Conservation (phyloP, 306 rosid genomes). For the Sicyos edulis region DNA sequence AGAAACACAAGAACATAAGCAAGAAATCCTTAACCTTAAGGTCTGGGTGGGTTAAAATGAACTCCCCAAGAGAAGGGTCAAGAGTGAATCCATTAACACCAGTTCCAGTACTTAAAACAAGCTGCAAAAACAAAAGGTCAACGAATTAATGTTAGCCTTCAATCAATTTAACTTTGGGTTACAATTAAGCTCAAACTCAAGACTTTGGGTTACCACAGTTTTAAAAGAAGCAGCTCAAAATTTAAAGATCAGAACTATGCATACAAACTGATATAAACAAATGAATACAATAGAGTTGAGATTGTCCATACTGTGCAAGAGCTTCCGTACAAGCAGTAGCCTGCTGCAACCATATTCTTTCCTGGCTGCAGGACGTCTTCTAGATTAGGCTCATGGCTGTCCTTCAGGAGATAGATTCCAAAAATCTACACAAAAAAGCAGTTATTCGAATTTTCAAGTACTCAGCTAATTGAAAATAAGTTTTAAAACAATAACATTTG, state of each 20-base stretch:
- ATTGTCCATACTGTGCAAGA: slow-evolving; percentile 74
- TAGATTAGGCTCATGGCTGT: slow-evolving; percentile 50
- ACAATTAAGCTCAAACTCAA: too few relatives aligned
- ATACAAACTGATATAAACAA: slow-evolving; percentile 19
- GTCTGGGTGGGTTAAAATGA: slow-evolving; percentile 89
- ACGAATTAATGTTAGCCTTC: not conserved
- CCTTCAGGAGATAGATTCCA: slow-evolving; percentile 72
- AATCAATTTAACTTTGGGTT: not conserved
- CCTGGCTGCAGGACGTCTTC: slow-evolving; percentile 90
- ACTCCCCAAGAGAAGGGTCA: slow-evolving; percentile 96
- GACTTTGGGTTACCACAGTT: not conserved
- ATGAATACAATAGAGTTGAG: slow-evolving; percentile 17
- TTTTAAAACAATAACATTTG: not conserved
- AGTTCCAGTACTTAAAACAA: slow-evolving; percentile 68
- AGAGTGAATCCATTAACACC: slow-evolving; percentile 94
- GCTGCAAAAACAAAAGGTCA: slow-evolving; percentile 30
- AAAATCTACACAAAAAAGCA: slow-evolving; percentile 47
- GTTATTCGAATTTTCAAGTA: not conserved
- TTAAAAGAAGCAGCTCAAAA: not conserved
- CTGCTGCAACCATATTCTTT: slow-evolving; percentile 87
- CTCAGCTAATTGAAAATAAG: not conserved
- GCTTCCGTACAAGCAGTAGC: slow-evolving; percentile 99
- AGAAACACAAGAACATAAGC: not conserved
- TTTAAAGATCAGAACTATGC: too few relatives aligned
- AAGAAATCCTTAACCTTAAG: slow-evolving; percentile 51